Evolutionary conservation across 2,329 filamentous ascomycete species (phyloP).

Genomic region (Pseudomassariella vexata): DNA sequence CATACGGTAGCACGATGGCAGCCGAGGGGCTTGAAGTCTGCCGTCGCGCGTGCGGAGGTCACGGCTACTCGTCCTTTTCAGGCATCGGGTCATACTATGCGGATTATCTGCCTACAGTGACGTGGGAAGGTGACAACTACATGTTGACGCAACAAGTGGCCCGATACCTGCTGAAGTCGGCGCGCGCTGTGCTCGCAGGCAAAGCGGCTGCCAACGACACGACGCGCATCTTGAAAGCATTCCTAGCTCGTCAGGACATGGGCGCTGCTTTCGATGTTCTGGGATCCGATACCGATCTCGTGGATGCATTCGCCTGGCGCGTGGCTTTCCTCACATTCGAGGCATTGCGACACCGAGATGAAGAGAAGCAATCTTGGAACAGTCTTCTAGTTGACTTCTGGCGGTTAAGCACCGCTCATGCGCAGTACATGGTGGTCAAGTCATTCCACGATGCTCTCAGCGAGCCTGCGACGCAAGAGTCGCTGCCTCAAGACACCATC

Average conservation of each 20-base stretch:
- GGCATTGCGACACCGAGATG: constrained; percentile 66
- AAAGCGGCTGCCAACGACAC: constrained; percentile 61
- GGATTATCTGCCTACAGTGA: constrained; percentile 65
- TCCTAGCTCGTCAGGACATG: constrained; percentile 59
- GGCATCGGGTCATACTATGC: constrained; percentile 73
- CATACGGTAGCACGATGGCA: constrained; percentile 64
- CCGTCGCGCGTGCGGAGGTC: constrained; percentile 69
- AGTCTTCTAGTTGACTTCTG: constrained; percentile 73
- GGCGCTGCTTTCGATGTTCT: constrained; percentile 71
- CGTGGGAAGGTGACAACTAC: constrained; percentile 77
- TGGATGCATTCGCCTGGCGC: constrained; percentile 71
- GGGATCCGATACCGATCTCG: constrained; percentile 63
- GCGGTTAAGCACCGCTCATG: constrained; percentile 68
- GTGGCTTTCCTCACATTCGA: constrained; percentile 71
- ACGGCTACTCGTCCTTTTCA: constrained; percentile 69
- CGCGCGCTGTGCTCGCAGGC: constrained; percentile 61
- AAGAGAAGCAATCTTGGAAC: constrained; percentile 73
- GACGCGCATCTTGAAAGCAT: constrained; percentile 58
- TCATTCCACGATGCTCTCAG: constrained; percentile 51
- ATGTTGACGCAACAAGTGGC: constrained; percentile 78
- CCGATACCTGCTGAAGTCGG: constrained; percentile 71
- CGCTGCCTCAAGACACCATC: constrained; percentile 52
- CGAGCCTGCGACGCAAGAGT: constrained; percentile 40
- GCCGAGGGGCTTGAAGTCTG: constrained; percentile 71
- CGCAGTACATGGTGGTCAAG: constrained; percentile 73